Conservation (phyloP, 352 stramenopile genomes). For the Phytophthora foliorum region DNA sequence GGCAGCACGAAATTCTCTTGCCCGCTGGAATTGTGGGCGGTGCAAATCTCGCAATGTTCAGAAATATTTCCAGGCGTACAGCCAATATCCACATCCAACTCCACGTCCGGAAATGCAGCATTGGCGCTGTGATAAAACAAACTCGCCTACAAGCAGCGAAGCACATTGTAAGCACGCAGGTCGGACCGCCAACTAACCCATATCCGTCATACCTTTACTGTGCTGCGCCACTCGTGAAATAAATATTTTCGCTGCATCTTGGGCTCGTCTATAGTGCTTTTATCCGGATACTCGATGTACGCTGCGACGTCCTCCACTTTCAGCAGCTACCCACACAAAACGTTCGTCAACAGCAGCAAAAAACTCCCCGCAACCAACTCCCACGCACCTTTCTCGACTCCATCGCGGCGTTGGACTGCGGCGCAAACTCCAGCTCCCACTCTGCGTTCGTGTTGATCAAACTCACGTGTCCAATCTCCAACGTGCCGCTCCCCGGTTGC, state of each 20-base stretch:
- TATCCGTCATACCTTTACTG: slow-evolving; percentile 62
- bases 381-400: slow-evolving; percentile 83
- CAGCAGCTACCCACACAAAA: slow-evolving; percentile 55
- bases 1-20: slow-evolving; percentile 29
- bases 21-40: slow-evolving; percentile 20
- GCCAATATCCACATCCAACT: slow-evolving; percentile 75
- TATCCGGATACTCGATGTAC: slow-evolving; percentile 76
- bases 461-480: slow-evolving; percentile 71
- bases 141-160: slow-evolving; percentile 47
- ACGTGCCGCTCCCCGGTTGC: slow-evolving; percentile 70
- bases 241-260: slow-evolving; percentile 69
- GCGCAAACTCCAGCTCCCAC: slow-evolving; percentile 82
- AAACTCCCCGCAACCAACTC: neutral
- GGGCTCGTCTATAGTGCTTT: neutral
- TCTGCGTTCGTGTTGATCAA: slow-evolving; percentile 83
- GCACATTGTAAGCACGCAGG: slow-evolving; percentile 6
- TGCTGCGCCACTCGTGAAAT: slow-evolving; percentile 88
- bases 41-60: slow-evolving; percentile 52
- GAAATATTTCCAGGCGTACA: slow-evolving; percentile 40
- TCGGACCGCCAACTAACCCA: neutral
- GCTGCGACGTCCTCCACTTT: slow-evolving; percentile 69
- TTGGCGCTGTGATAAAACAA: slow-evolving; percentile 85
- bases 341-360: slow-evolving; percentile 5
- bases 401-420: slow-evolving; percentile 79
- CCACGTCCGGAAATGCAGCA: slow-evolving; percentile 83